A percentile compares a stretch with the other conserved stretches of the same genome.
phyloP scores from a whole-genome alignment of 495 filamentous ascomycete genomes.

The Xylaria castorea region DNA sequence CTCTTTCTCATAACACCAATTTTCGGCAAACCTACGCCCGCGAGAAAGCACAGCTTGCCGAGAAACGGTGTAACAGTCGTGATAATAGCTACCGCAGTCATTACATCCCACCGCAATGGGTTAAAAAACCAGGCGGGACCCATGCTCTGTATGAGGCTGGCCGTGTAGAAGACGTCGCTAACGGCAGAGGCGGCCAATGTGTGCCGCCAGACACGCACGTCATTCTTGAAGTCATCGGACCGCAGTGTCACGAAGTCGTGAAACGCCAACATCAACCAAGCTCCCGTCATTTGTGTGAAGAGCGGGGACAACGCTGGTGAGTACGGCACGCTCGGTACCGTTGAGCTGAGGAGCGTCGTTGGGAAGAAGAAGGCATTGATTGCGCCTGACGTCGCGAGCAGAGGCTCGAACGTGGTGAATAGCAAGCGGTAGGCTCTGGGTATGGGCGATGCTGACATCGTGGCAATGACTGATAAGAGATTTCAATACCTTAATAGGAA shows the following conservation, averaged over 20 bases:
- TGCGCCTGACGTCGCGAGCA: conserved; percentile 20
- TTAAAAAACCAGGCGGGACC: conserved; percentile 22
- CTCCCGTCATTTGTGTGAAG: conserved; percentile 24
- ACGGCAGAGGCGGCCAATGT: conserved; percentile 23
- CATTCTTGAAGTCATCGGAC: conserved; percentile 6
- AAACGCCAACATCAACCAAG: conserved; percentile 54
- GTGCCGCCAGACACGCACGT: conserved; percentile 26
- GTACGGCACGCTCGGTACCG: conserved; percentile 23
- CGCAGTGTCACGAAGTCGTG: conserved; percentile 54
- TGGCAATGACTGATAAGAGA: neutral
- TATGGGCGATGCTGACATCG: conserved; percentile 20
- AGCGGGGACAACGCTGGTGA: conserved; percentile 15
- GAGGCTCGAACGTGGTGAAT: conserved; percentile 21
- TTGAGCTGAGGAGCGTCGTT: conserved; percentile 10
- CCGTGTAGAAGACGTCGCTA: conserved; percentile 27
- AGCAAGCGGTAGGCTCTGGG: conserved; percentile 21
- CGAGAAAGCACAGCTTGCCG: conserved; percentile 26
- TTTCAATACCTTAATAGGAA: neutral
- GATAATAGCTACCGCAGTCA: conserved; percentile 13
- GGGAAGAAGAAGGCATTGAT: conserved; percentile 24
- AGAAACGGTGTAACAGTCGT: conserved; percentile 19
- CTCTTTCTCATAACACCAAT: neutral
- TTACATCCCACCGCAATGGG: conserved; percentile 20
- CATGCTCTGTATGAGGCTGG: conserved; percentile 25
- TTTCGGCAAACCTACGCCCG: conserved; percentile 11